These are phyloP conservation scores for Boletus rubroflammeus DNA, from an alignment of 768 basidiomycete genomes.

Conservation along the genomic window DNA sequence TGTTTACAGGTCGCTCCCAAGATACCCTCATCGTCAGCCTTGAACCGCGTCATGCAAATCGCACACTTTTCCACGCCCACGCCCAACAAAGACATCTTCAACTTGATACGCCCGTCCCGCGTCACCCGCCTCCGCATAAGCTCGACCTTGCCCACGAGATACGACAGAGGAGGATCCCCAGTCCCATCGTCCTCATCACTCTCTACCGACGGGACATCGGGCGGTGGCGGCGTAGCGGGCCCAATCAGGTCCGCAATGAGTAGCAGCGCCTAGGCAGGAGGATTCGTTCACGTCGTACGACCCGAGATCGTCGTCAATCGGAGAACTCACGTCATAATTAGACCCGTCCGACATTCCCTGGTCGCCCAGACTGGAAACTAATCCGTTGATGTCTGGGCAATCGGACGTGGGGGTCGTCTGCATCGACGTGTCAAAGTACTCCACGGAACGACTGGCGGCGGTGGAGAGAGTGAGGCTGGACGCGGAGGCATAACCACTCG, in stretches of 20 bases:
- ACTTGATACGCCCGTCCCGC: constrained; percentile 63
- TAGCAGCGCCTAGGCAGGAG: constrained; percentile 47
- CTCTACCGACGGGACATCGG: constrained; percentile 2
- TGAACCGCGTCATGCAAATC: constrained; percentile 72
- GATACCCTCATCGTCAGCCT: constrained; percentile 50
- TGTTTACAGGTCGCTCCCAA: constrained; percentile 60
- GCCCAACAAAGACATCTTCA: constrained; percentile 65
- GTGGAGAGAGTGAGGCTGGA: constrained; percentile 30
- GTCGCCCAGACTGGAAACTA: constrained; percentile 54
- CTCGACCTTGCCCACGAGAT: constrained; percentile 45
- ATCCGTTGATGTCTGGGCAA: constrained; percentile 60
- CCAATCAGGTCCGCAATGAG: constrained; percentile 62
- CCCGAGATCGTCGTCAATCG: constrained; percentile 20
- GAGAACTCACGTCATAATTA: constrained; percentile 62
- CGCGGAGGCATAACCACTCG: constrained; percentile 24
- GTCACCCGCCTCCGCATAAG: constrained; percentile 57
- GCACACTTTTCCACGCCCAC: constrained; percentile 65
- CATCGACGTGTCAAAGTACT: constrained; percentile 27
- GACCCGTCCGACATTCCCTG: constrained; percentile 42
- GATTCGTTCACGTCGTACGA: constrained; percentile 21
- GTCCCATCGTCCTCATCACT: not conserved
- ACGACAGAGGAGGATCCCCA: constrained; percentile 11
- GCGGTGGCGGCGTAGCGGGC: constrained; percentile 36
- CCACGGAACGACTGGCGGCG: constrained; percentile 20
- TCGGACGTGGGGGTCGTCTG: constrained; percentile 30